phyloP scores from a whole-genome alignment of 2,329 filamentous ascomycete species.

The Fusarium sp. region DNA sequence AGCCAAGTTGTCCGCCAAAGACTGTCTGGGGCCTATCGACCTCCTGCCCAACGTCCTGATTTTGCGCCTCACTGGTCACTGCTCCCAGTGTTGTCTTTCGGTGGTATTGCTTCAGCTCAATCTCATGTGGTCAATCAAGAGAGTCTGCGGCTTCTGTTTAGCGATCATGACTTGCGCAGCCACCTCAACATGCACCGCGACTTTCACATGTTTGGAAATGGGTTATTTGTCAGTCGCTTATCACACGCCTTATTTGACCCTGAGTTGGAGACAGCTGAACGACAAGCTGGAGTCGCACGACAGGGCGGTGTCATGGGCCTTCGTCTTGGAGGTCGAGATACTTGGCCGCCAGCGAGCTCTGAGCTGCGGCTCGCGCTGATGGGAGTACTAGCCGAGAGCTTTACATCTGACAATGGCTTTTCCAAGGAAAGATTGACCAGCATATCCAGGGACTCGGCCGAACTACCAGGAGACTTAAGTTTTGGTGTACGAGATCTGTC shows the following conservation, averaged over 20 bases:
- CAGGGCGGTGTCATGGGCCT: constrained; percentile 83
- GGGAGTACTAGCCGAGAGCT: constrained; percentile 84
- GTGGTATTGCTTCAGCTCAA: constrained; percentile 79
- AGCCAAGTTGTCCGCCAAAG: constrained; percentile 54
- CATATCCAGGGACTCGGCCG: constrained; percentile 47
- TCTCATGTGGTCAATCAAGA: constrained; percentile 81
- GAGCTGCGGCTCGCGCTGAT: constrained; percentile 91
- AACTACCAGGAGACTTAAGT: constrained; percentile 77
- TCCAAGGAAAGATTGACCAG: constrained; percentile 41
- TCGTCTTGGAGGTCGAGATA: constrained; percentile 81
- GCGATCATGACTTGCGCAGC: constrained; percentile 74
- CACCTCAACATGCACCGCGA: constrained; percentile 82
- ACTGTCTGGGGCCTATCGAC: constrained; percentile 48
- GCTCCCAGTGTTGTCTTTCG: constrained; percentile 78
- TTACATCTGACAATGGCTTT: constrained; percentile 52
- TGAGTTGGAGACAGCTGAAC: constrained; percentile 82
- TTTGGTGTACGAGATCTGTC: constrained; percentile 88
- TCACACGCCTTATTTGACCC: constrained; percentile 88
- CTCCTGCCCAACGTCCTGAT: constrained; percentile 39
- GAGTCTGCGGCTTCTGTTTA: constrained; percentile 81
- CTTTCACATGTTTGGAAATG: constrained; percentile 88
- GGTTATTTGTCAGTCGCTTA: constrained; percentile 83
- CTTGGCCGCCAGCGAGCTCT: constrained; percentile 94
- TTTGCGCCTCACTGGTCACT: constrained; percentile 69
- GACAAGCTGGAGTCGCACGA: constrained; percentile 75